Evolutionary conservation across 768 basidiomycete species (phyloP).

Genomic region (Phlegmacium glaucopus): DNA sequence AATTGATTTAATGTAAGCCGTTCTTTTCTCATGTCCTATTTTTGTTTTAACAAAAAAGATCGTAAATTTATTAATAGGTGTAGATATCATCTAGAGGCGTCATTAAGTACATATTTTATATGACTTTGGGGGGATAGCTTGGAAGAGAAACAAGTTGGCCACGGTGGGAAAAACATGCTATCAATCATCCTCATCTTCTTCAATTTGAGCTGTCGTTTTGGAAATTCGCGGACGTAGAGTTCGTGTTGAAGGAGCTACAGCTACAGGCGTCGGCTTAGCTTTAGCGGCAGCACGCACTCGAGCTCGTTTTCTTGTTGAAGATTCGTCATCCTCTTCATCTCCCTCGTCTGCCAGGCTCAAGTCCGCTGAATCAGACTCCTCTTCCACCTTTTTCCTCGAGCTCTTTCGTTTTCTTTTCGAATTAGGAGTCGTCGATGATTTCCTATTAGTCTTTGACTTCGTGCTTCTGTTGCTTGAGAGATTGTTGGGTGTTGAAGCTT

Average conservation of each 20-base stretch:
- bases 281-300: constrained; percentile 8
- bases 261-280: constrained; percentile 14
- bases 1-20: too few species aligned
- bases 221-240: constrained; percentile 56
- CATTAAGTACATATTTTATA: too few species aligned
- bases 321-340: constrained; percentile 10
- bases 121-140: too few species aligned
- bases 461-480: neutral
- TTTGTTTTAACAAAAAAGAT: too few species aligned
- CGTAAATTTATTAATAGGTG: neutral
- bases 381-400: constrained; percentile 2
- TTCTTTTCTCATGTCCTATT: too few species aligned
- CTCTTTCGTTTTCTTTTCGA: constrained; percentile 6
- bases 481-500: constrained; percentile 3
- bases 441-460: constrained; percentile 9
- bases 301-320: constrained; percentile 31
- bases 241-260: constrained; percentile 30
- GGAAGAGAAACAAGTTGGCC: constrained; percentile 14
- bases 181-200: constrained; percentile 48
- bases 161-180: constrained; percentile 32
- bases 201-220: constrained; percentile 48
- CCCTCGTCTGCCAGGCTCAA: constrained; percentile 12
- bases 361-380: constrained; percentile 11
- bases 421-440: constrained; percentile 5
- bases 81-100: constrained; percentile 1